Conservation (phyloP, 306 rosid species). For the Prunus davidiana region DNA sequence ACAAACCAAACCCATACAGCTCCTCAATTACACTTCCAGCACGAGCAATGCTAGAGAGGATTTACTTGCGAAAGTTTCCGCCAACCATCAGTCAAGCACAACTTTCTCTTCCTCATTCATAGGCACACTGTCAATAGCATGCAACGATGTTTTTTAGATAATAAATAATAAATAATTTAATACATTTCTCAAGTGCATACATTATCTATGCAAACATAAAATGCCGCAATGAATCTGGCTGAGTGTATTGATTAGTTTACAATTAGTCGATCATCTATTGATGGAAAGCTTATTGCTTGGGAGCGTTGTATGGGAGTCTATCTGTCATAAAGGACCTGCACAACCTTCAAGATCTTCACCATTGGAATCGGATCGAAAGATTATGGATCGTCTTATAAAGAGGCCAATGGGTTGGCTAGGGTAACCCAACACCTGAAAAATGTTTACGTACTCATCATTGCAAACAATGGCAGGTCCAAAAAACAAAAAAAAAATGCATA, state of each 20-base stretch:
- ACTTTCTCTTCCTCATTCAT: constrained; percentile 84
- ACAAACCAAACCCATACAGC: constrained; percentile 43
- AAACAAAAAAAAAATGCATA: background rate
- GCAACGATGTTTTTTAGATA: background rate
- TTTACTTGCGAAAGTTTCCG: constrained; percentile 57
- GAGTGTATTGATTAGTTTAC: background rate
- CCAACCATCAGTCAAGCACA: constrained; percentile 70
- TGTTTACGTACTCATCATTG: constrained; percentile 20
- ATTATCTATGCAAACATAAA: background rate
- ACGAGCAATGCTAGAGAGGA: constrained; percentile 80
- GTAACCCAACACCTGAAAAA: constrained; percentile 78
- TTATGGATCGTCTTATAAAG: constrained; percentile 67
- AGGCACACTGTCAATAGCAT: constrained; percentile 59
- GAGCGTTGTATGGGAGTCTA: constrained; percentile 14
- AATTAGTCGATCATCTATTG: background rate
- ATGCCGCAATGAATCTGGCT: background rate
- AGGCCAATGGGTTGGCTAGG: constrained; percentile 95
- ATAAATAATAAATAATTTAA: background rate
- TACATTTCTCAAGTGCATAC: background rate
- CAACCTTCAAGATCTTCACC: constrained; percentile 98
- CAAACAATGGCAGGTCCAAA: constrained; percentile 14
- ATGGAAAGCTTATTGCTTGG: background rate
- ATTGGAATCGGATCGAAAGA: constrained; percentile 93
- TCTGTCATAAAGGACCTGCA: constrained; percentile 99
- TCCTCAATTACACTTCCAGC: constrained; percentile 86